These are phyloP conservation scores for Takashimella koratensis DNA, from an alignment of 1,284 basidiomycete genomes.

Conservation along the genomic window DNA sequence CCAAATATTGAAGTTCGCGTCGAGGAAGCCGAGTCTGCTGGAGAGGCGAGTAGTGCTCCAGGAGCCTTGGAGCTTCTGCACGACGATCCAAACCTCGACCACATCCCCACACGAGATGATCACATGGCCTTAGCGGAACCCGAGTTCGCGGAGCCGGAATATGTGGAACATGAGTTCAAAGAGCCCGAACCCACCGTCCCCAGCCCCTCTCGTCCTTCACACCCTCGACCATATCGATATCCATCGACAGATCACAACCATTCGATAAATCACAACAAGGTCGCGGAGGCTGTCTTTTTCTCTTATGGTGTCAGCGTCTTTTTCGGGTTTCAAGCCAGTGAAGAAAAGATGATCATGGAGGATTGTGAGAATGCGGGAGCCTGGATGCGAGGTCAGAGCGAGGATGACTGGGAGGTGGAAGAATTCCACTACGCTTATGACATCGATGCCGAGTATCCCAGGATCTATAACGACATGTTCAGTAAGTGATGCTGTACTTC, in stretches of 20 bases:
- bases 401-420: conserved; percentile 82
- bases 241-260: not conserved
- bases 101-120: not conserved
- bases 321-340: conserved; percentile 71
- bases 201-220: not conserved
- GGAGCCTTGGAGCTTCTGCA: not conserved
- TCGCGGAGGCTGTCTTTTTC: conserved; percentile 85
- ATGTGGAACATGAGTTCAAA: not conserved
- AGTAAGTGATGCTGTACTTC: conserved; percentile 26
- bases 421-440: conserved; percentile 87
- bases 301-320: conserved; percentile 76
- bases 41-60: not conserved
- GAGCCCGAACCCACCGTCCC: not conserved
- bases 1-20: not conserved
- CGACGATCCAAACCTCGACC: not conserved
- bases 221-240: not conserved
- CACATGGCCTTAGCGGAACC: too few relatives aligned
- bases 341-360: conserved; percentile 75
- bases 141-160: conserved; percentile 1
- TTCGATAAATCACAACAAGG: conserved; percentile 20
- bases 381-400: conserved; percentile 56
- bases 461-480: conserved; percentile 65
- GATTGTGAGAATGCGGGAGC: conserved; percentile 70
- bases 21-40: not conserved
- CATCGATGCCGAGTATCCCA: conserved; percentile 72